These are phyloP conservation scores for Salvia miltiorrhiza DNA, from an alignment of 257 asterid species.

Conservation along the genomic window DNA sequence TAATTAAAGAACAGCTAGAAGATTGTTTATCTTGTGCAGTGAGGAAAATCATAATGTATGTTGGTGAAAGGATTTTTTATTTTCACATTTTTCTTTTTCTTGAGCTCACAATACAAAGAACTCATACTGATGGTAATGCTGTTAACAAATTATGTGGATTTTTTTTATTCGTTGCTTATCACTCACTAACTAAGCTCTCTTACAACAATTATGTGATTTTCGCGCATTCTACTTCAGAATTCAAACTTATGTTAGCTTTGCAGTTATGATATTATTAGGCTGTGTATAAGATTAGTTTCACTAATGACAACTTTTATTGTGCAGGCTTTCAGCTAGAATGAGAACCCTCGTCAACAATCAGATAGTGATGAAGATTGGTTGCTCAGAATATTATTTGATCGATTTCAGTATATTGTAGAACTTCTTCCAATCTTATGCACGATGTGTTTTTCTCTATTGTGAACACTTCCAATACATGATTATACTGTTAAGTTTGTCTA, in stretches of 20 bases:
- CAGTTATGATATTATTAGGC: background rate
- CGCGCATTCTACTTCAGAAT: background rate
- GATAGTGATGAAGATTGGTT: background rate
- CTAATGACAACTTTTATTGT: background rate
- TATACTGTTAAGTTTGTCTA: background rate
- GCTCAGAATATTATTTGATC: background rate
- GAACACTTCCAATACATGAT: background rate
- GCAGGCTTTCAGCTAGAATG: background rate
- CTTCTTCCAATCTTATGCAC: background rate
- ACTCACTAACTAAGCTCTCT: background rate
- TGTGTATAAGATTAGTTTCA: background rate
- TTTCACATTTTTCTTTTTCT: background rate
- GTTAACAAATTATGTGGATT: background rate
- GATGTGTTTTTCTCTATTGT: background rate
- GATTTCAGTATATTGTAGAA: background rate
- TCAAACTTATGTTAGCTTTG: background rate
- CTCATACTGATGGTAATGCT: background rate
- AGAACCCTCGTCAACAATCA: background rate
- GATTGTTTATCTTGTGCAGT: background rate
- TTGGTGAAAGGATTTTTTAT: background rate
- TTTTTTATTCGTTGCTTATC: background rate
- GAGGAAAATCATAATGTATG: background rate
- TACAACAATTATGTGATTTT: background rate
- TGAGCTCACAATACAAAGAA: background rate
- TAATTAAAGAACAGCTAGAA: background rate